These are phyloP conservation scores for Wickerhamiella brachini DNA, from an alignment of 805 yeast genomes.

Conservation along the genomic window DNA sequence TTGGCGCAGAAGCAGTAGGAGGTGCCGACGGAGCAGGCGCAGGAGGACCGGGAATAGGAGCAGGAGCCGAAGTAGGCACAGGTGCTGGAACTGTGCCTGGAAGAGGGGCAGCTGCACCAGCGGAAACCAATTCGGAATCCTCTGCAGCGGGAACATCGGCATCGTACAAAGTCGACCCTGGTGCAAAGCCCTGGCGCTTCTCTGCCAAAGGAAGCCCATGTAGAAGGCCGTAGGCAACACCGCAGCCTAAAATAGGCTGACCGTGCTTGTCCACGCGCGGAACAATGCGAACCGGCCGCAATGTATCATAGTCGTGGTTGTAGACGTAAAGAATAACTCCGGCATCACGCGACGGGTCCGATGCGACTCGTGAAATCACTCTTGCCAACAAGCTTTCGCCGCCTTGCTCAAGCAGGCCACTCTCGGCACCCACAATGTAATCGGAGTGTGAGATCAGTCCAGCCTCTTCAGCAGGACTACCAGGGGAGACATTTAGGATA, in stretches of 20 bases:
- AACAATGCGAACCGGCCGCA: constrained; percentile 74
- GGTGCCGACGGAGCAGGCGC: no score
- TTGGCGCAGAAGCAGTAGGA: no score
- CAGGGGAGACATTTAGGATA: constrained; percentile 54
- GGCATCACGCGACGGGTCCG: constrained; percentile 35
- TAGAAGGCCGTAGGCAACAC: constrained; percentile 82
- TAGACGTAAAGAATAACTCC: constrained; percentile 46
- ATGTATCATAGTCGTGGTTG: constrained; percentile 73
- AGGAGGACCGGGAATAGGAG: no score
- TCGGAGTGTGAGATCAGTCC: constrained; percentile 78
- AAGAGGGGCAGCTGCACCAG: background rate
- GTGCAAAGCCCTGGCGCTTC: constrained; percentile 5
- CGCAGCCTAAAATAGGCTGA: constrained; percentile 77
- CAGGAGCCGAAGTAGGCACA: background rate
- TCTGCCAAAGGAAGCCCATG: constrained; percentile 68
- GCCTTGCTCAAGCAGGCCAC: constrained; percentile 72
- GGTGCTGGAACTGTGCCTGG: background rate
- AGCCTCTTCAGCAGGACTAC: constrained; percentile 70
- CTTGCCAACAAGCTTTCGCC: constrained; percentile 70
- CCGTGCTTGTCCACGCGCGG: constrained; percentile 73
- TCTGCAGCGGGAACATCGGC: constrained; percentile 3
- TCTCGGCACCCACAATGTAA: constrained; percentile 76
- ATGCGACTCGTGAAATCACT: constrained; percentile 34
- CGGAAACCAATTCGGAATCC: background rate
- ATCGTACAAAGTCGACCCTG: constrained; percentile 16